Percentiles rank a stretch among this genome's conserved stretches.
phyloP scores from a whole-genome alignment of 2,329 filamentous ascomycete species.

The Fusarium irregulare region DNA sequence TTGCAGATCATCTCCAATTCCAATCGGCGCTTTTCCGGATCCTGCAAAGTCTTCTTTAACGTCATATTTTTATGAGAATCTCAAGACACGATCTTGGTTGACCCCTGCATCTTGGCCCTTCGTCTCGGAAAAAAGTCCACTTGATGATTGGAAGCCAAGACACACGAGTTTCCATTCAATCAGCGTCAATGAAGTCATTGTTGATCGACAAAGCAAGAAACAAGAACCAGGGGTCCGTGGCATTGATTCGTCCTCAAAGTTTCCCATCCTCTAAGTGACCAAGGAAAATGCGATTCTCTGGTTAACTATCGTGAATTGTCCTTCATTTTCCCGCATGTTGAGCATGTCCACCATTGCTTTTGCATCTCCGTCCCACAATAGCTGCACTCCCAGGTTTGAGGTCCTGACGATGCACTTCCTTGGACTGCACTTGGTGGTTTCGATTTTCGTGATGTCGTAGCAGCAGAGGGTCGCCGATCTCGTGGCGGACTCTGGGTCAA shows the following conservation, averaged over 20 bases:
- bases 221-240: slow-evolving; percentile 17
- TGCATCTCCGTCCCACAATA: slow-evolving; percentile 65
- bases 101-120: slow-evolving; percentile 34
- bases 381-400: slow-evolving; percentile 62
- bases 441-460: slow-evolving; percentile 1
- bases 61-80: slow-evolving; percentile 36
- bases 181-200: slow-evolving; percentile 42
- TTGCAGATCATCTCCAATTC: slow-evolving; percentile 50
- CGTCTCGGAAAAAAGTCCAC: slow-evolving; percentile 6
- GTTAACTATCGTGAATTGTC: slow-evolving; percentile 54
- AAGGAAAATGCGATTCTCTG: slow-evolving; percentile 2
- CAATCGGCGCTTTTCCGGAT: slow-evolving; percentile 49
- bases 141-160: slow-evolving; percentile 11
- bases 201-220: slow-evolving; percentile 18
- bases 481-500: slow-evolving; percentile 51
- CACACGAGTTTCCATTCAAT: neutral
- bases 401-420: slow-evolving; percentile 23
- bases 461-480: slow-evolving; percentile 20
- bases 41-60: slow-evolving; percentile 33
- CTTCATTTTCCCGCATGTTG: slow-evolving; percentile 66
- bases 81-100: slow-evolving; percentile 38
- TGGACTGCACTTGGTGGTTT: slow-evolving; percentile 13
- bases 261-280: slow-evolving; percentile 8
- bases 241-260: slow-evolving; percentile 24
- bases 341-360: slow-evolving; percentile 68